These are phyloP conservation scores for Coemansia sp. DNA, from an alignment of 192 early-diverging fungal species.

Conservation along the genomic window DNA sequence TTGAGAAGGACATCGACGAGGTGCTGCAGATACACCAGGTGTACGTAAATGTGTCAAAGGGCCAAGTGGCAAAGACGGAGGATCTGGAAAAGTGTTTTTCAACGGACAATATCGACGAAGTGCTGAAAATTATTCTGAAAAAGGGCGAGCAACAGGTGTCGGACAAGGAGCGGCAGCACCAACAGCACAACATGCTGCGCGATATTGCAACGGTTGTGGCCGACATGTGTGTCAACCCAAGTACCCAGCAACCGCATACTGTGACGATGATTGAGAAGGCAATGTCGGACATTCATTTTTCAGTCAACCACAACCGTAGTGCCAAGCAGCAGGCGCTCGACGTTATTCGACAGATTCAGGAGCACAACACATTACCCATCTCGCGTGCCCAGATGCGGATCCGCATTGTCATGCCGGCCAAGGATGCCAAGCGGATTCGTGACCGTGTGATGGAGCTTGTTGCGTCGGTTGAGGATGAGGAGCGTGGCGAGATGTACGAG, in stretches of 20 bases:
- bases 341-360: conserved; percentile 89
- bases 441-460: conserved; percentile 68
- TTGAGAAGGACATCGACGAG: conserved; percentile 95
- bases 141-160: conserved; percentile 98
- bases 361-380: conserved; percentile 87
- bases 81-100: conserved; percentile 87
- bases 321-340: conserved; percentile 90
- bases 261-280: conserved; percentile 99
- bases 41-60: conserved; percentile 96
- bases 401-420: conserved; percentile 73
- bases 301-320: conserved; percentile 81
- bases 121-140: conserved; percentile 82
- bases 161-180: conserved; percentile 90
- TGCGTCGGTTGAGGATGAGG: conserved; percentile 77
- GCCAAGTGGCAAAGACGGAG: conserved; percentile 86
- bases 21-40: conserved; percentile 94
- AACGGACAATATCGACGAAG: conserved; percentile 80
- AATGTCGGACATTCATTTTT: conserved; percentile 90
- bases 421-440: conserved; percentile 86
- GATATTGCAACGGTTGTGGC: conserved; percentile 97
- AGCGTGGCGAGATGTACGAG: conserved; percentile 57
- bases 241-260: conserved; percentile 92
- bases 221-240: conserved; percentile 94
- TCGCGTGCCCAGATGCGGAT: conserved; percentile 92
- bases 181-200: conserved; percentile 75